Percentiles rank a stretch among this genome's conserved stretches.
These are phyloP conservation scores for Albophoma yamanashiensis DNA, from an alignment of 2,329 filamentous ascomycete species.

Conservation along the genomic window DNA sequence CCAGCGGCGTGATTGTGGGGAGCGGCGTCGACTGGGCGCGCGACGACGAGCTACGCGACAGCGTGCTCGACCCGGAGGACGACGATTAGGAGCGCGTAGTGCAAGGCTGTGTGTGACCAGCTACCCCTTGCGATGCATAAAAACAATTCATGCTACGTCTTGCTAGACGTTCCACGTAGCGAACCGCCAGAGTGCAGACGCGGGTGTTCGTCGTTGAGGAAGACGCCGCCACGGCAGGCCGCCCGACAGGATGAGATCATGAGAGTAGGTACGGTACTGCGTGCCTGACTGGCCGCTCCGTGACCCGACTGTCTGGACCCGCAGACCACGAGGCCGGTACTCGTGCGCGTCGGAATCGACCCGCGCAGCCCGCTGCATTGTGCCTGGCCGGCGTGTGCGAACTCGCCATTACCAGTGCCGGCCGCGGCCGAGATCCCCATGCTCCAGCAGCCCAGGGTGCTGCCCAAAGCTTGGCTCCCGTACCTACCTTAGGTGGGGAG, in stretches of 20 bases:
- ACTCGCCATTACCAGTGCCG: not conserved
- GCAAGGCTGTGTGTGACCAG: slow-evolving; percentile 4
- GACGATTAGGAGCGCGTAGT: slow-evolving; percentile 17
- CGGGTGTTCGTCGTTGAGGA: not conserved
- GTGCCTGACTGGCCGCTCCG: not conserved
- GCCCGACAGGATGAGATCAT: not conserved
- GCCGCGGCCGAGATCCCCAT: not conserved
- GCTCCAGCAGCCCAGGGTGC: not conserved
- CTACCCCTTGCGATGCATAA: not conserved
- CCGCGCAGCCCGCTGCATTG: not conserved
- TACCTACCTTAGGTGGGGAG: not conserved
- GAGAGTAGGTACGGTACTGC: no score
- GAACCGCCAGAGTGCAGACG: not conserved
- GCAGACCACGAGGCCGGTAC: not conserved
- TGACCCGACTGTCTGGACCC: not conserved
- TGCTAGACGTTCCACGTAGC: not conserved
- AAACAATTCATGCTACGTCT: no score
- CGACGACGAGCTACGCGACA: slow-evolving; percentile 53
- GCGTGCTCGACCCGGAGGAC: slow-evolving; percentile 60
- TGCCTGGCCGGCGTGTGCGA: not conserved
- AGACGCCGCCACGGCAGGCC: not conserved
- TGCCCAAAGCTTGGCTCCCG: not conserved
- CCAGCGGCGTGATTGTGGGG: slow-evolving; percentile 68
- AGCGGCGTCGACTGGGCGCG: slow-evolving; percentile 76
- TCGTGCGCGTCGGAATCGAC: not conserved